phyloP scores from a whole-genome alignment of 148 eudicot genomes.

The Rhododendron kiyosumense region DNA sequence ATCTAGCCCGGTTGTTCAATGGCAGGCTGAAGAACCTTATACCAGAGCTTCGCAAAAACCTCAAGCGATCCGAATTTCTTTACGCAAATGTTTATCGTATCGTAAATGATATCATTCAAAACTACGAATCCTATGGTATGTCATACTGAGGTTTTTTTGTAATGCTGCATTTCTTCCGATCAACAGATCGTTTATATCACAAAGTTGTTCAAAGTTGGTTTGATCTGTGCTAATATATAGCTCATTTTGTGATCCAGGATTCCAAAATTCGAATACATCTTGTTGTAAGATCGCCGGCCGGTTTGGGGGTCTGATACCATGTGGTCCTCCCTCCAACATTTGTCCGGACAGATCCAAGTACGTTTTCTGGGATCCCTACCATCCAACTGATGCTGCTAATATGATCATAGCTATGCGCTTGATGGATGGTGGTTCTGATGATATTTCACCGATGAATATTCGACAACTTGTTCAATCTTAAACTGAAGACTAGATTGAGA shows the following conservation, averaged over 20 bases:
- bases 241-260: constrained; percentile 38
- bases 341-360: constrained; percentile 69
- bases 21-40: constrained; percentile 41
- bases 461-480: constrained; percentile 36
- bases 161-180: background rate
- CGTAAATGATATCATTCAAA: constrained; percentile 40
- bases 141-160: background rate
- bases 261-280: constrained; percentile 51
- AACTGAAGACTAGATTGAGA: background rate
- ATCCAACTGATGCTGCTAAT: constrained; percentile 83
- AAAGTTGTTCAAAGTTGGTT: background rate
- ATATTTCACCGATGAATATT: constrained; percentile 54
- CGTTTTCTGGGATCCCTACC: constrained; percentile 89
- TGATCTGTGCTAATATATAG: background rate
- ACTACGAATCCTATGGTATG: constrained; percentile 61
- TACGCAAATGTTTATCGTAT: constrained; percentile 65
- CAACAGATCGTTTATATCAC: background rate
- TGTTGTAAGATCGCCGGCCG: constrained; percentile 61
- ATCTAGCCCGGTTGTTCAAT: constrained; percentile 62
- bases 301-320: constrained; percentile 76
- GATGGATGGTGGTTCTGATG: constrained; percentile 42
- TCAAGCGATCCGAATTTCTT: constrained; percentile 48
- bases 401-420: constrained; percentile 53
- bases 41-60: constrained; percentile 30
- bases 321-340: constrained; percentile 53